phyloP scores from a whole-genome alignment of 176 grass and related monocot genomes.

The Alopecurus myosuroides region DNA sequence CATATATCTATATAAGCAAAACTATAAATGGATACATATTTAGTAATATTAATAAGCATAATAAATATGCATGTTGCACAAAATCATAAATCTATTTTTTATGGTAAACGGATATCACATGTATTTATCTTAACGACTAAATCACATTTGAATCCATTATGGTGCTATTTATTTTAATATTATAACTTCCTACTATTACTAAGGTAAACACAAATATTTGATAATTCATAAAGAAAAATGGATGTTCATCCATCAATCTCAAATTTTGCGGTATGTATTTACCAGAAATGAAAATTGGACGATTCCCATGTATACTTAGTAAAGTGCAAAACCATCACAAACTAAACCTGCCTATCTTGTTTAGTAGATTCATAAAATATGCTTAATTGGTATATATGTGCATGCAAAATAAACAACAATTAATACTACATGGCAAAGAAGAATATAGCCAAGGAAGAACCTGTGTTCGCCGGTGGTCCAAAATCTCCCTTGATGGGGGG shows the following conservation, averaged over 20 bases:
- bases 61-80: neutral
- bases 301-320: neutral
- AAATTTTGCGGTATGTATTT: neutral
- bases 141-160: neutral
- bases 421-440: neutral
- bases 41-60: neutral
- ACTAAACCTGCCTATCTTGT: neutral
- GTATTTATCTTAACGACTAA: neutral
- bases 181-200: neutral
- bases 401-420: neutral
- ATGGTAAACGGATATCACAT: neutral
- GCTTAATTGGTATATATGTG: neutral
- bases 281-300: neutral
- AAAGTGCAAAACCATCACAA: neutral
- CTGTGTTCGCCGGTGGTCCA: slow-evolving; percentile 21
- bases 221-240: neutral
- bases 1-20: neutral
- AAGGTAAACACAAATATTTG: neutral
- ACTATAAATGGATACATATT: neutral
- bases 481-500: neutral
- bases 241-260: neutral
- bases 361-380: neutral
- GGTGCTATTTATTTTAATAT: neutral
- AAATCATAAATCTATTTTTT: neutral
- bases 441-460: neutral